Evolutionary conservation across 2,329 filamentous ascomycete genomes (phyloP).

Genomic region (Capronia americana): DNA sequence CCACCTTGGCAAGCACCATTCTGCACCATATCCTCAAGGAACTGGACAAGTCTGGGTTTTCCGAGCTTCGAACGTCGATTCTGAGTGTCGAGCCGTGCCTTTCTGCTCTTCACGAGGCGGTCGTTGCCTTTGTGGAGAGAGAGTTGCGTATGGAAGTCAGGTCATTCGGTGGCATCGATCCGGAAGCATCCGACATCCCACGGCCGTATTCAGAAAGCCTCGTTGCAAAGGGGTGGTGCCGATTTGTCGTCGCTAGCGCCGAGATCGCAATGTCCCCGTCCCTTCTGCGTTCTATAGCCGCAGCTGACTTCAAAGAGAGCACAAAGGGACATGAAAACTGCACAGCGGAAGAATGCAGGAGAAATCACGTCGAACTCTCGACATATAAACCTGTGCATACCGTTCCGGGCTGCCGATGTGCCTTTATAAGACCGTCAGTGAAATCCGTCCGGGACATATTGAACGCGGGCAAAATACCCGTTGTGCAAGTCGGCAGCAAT

Average conservation of each 20-base stretch:
- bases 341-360: not conserved
- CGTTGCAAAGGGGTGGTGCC: not conserved
- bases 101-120: not conserved
- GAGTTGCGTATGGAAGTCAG: not conserved
- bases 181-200: not conserved
- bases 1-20: not conserved
- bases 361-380: not conserved
- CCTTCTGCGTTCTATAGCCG: not conserved
- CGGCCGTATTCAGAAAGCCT: not conserved
- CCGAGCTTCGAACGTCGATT: not conserved
- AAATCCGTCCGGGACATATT: not conserved
- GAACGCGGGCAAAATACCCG: not conserved
- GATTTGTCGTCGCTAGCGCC: not conserved
- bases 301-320: not conserved
- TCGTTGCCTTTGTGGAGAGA: conserved; percentile 1
- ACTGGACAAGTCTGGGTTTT: not conserved
- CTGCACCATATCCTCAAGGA: not conserved
- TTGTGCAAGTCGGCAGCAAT: not conserved
- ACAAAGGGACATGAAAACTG: not conserved
- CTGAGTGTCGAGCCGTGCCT: not conserved
- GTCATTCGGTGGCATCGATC: not conserved
- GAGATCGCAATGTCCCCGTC: not conserved
- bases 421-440: not conserved
- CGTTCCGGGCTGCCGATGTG: not conserved
- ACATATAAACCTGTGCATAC: not conserved